Evolutionary conservation across 306 rosid species (phyloP).

Genomic region (Hylodesmum podocarpum): DNA sequence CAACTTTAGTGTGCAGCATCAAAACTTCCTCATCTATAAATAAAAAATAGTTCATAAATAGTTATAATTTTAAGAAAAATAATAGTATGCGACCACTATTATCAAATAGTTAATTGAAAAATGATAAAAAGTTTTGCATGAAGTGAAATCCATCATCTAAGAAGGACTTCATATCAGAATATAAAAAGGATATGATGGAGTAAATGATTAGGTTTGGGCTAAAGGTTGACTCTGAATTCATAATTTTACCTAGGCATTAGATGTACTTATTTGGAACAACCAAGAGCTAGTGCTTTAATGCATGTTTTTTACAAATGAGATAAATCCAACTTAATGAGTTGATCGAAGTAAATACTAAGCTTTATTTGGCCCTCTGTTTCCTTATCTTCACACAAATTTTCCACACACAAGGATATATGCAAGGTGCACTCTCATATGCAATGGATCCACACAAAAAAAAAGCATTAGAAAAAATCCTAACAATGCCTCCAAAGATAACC

Average conservation of each 20-base stretch:
- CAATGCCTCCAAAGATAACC: conserved; percentile 3
- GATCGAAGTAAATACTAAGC: background rate
- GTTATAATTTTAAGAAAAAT: conserved; percentile 11
- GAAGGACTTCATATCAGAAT: background rate
- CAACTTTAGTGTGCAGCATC: conserved; percentile 79
- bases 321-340: background rate
- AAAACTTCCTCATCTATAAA: conserved; percentile 63
- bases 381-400: background rate
- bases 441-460: conserved; percentile 15
- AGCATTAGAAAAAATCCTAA: conserved; percentile 3
- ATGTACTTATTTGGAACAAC: background rate
- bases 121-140: background rate
- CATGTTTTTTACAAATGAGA: background rate
- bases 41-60: conserved; percentile 20
- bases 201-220: background rate
- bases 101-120: conserved; percentile 14
- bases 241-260: background rate
- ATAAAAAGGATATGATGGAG: background rate
- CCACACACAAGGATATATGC: background rate
- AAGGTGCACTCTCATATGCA: conserved; percentile 11
- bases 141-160: conserved; percentile 10
- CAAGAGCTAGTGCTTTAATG: background rate
- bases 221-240: background rate
- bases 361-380: background rate
- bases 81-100: background rate